Percentiles rank a stretch among this genome's conserved stretches.
Conservation (phyloP, 2,329 filamentous ascomycete species). For the Botryotinia narcissicola region DNA sequence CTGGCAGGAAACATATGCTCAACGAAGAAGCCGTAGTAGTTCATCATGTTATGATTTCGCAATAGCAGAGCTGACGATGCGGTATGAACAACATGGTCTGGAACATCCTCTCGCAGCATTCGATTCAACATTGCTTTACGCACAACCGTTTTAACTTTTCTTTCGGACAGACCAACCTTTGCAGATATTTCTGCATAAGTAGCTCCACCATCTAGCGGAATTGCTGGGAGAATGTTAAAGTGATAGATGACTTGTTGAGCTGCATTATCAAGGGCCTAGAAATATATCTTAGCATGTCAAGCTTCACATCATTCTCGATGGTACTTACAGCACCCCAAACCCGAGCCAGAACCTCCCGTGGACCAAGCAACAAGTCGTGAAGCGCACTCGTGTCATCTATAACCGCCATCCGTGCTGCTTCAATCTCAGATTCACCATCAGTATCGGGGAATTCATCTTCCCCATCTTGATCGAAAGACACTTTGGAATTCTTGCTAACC, state of each 20-base stretch:
- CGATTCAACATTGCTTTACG: slow-evolving; percentile 5
- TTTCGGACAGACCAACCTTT: neutral
- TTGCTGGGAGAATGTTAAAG: slow-evolving; percentile 6
- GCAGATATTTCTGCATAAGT: slow-evolving; percentile 8
- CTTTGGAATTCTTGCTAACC: neutral
- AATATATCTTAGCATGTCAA: neutral
- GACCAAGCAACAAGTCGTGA: slow-evolving; percentile 6
- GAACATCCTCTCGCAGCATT: neutral
- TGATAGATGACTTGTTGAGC: slow-evolving; percentile 14
- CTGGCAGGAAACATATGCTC: slow-evolving; percentile 15
- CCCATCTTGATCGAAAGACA: slow-evolving; percentile 1
- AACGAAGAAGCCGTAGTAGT: neutral
- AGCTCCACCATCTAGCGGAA: slow-evolving; percentile 6
- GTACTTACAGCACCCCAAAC: slow-evolving; percentile 12
- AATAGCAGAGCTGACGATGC: neutral
- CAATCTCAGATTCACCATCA: neutral
- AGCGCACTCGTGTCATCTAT: slow-evolving; percentile 3
- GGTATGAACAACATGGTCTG: slow-evolving; percentile 10
- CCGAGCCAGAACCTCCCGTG: slow-evolving; percentile 2
- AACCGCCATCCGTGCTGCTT: neutral
- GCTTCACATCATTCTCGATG: neutral
- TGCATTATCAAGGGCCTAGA: neutral
- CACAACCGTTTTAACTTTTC: slow-evolving; percentile 3
- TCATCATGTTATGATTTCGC: neutral
- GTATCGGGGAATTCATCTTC: neutral